Percentiles rank a stretch among this genome's conserved stretches.
Conservation (phyloP, 2,329 filamentous ascomycete genomes). For the Purpureocillium lavendulum region DNA sequence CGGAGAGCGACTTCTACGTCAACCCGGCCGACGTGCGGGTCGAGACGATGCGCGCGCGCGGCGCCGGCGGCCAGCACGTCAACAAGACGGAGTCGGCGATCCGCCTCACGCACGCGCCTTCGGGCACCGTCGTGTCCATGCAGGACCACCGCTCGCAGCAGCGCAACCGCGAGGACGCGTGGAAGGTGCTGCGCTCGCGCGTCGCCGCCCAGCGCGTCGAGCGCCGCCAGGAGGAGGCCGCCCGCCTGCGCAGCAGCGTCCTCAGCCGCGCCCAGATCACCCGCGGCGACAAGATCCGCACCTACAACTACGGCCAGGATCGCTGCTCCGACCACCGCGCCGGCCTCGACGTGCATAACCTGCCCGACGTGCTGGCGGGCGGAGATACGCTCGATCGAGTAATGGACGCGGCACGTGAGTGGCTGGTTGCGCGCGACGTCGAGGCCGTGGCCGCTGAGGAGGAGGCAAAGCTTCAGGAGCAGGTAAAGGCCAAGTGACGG, state of each 20-base stretch:
- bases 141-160: constrained; percentile 89
- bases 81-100: constrained; percentile 98
- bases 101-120: constrained; percentile 82
- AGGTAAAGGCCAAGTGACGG: constrained; percentile 4
- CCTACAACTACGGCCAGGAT: constrained; percentile 72
- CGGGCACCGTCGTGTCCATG: constrained; percentile 79
- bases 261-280: constrained; percentile 76
- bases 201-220: constrained; percentile 75
- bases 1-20: constrained; percentile 85
- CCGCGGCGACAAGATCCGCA: constrained; percentile 86
- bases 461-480: constrained; percentile 23
- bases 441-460: constrained; percentile 60
- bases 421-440: constrained; percentile 69
- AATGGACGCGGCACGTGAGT: constrained; percentile 69
- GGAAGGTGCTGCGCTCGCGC: constrained; percentile 74
- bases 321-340: constrained; percentile 85
- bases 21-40: constrained; percentile 71
- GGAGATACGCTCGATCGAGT: constrained; percentile 62
- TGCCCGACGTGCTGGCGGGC: constrained; percentile 73
- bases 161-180: constrained; percentile 80
- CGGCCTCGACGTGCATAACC: constrained; percentile 68
- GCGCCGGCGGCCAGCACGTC: constrained; percentile 93
- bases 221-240: constrained; percentile 72
- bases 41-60: constrained; percentile 87
- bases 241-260: constrained; percentile 66